These are phyloP conservation scores for Hypoxylon fuscum DNA, from an alignment of 495 filamentous ascomycete genomes.

Conservation along the genomic window DNA sequence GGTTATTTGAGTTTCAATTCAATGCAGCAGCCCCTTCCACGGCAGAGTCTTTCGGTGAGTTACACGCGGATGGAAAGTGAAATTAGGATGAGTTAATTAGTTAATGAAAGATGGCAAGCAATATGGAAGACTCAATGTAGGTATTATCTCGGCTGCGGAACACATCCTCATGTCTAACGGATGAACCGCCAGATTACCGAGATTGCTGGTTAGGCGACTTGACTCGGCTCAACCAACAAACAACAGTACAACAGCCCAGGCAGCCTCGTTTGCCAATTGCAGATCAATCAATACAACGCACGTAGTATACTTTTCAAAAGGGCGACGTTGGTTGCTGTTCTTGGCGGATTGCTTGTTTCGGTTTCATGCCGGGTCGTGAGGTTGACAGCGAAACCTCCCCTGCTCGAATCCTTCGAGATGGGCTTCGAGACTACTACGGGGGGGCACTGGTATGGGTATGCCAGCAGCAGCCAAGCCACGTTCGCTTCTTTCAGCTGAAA, in stretches of 20 bases:
- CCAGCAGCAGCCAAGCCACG: constrained; percentile 6
- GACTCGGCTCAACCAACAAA: neutral
- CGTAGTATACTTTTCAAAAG: no score
- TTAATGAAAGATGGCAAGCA: no score
- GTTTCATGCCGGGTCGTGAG: constrained; percentile 28
- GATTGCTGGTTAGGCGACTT: neutral
- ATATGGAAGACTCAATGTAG: no score
- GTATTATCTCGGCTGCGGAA: no score
- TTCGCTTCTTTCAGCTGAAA: constrained; percentile 15
- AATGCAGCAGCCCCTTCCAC: no score
- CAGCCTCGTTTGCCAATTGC: constrained; percentile 10
- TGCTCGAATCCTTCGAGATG: constrained; percentile 29
- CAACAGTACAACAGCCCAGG: no score
- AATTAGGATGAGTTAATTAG: no score
- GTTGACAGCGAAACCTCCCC: constrained; percentile 21
- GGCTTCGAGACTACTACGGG: neutral
- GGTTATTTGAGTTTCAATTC: no score
- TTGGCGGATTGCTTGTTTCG: constrained; percentile 35
- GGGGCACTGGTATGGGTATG: neutral
- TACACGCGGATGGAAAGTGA: no score
- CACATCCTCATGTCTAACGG: no score
- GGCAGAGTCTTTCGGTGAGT: no score
- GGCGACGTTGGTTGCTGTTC: constrained; percentile 6
- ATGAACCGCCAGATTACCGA: neutral
- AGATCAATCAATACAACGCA: no score